Percentiles rank a stretch among this genome's conserved stretches.
Evolutionary conservation across 2,329 filamentous ascomycete genomes (phyloP).

Genomic region (Aspergillus sp.): DNA sequence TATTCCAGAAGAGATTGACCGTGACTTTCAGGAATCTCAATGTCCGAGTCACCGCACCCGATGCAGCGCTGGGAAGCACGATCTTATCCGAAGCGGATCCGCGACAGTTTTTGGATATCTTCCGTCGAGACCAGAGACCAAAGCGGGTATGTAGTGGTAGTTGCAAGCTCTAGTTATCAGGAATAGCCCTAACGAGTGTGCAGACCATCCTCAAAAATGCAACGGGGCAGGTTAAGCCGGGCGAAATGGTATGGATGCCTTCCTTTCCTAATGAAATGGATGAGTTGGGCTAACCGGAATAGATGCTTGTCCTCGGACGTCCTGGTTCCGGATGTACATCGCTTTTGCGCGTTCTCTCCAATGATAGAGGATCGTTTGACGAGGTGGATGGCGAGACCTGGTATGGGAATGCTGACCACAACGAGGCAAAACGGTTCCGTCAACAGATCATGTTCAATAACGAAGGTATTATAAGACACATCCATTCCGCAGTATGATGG

Average conservation of each 20-base stretch:
- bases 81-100: conserved; percentile 27
- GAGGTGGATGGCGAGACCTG: conserved; percentile 46
- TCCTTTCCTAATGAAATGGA: background rate
- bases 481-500: background rate
- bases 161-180: background rate
- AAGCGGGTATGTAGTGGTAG: conserved; percentile 20
- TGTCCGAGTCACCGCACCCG: conserved; percentile 28
- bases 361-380: conserved; percentile 53
- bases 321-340: conserved; percentile 64
- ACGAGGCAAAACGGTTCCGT: conserved; percentile 35
- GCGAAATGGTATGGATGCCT: conserved; percentile 33
- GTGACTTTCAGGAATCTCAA: conserved; percentile 30
- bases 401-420: conserved; percentile 47
- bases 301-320: conserved; percentile 58
- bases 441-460: conserved; percentile 60
- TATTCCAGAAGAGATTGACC: conserved; percentile 25
- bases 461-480: conserved; percentile 35
- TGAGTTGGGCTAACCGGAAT: background rate
- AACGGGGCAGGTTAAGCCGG: conserved; percentile 34
- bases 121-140: conserved; percentile 11
- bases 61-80: conserved; percentile 29
- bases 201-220: conserved; percentile 35
- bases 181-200: background rate
- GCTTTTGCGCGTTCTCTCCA: conserved; percentile 60
- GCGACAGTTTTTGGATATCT: conserved; percentile 17